Percentiles rank a stretch among this genome's conserved stretches.
phyloP scores from a whole-genome alignment of 164 flowering plant species.

The Malania oleifera region DNA sequence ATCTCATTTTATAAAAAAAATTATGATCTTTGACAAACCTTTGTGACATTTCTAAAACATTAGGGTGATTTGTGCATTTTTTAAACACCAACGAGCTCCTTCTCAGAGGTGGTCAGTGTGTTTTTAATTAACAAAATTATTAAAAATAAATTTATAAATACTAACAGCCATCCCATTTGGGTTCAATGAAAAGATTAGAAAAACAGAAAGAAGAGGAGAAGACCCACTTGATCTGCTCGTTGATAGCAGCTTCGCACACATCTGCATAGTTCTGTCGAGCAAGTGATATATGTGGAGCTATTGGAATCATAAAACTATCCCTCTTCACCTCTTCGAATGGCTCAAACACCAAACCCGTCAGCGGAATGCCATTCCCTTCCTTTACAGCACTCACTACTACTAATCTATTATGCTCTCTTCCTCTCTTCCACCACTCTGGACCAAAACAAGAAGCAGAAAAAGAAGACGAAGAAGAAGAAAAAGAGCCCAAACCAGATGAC shows the following conservation, averaged over 20 bases:
- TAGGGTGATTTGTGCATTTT: no score
- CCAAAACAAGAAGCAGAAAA: neutral
- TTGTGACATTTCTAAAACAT: no score
- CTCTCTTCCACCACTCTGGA: neutral
- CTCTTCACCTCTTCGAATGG: slow-evolving; percentile 37
- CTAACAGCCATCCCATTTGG: neutral
- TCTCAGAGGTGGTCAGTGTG: no score
- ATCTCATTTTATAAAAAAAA: no score
- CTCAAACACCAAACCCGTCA: slow-evolving; percentile 23
- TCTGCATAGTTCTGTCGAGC: slow-evolving; percentile 25
- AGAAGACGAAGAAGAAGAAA: slow-evolving; percentile 2
- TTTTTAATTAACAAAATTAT: no score
- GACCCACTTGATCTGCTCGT: slow-evolving; percentile 37
- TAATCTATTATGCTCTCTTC: neutral
- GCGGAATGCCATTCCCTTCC: neutral
- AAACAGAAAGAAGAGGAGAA: neutral
- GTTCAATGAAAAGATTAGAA: neutral
- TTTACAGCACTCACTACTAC: neutral
- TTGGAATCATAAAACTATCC: slow-evolving; percentile 17
- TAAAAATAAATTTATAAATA: neutral
- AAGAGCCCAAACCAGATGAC: neutral
- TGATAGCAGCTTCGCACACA: slow-evolving; percentile 29
- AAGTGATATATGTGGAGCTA: slow-evolving; percentile 20
- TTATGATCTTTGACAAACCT: no score
- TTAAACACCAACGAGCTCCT: no score